Conservation (phyloP, 2,329 filamentous ascomycete species). For the Apiospora phragmitis region DNA sequence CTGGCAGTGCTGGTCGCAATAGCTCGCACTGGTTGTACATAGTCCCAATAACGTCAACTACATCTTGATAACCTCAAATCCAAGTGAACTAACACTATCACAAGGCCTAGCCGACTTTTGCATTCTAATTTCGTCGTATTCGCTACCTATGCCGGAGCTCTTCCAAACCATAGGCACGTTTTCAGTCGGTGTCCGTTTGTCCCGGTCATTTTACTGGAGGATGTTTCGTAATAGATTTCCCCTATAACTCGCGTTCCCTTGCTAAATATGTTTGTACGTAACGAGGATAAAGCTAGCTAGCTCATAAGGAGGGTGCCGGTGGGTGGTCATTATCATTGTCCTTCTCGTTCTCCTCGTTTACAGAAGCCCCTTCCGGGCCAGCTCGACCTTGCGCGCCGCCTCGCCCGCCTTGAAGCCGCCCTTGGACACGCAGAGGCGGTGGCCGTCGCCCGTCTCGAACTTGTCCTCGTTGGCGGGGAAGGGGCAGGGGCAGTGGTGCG, state of each 20-base stretch:
- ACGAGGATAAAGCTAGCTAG: background rate
- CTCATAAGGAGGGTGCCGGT: background rate
- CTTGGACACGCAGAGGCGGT: slow-evolving; percentile 71
- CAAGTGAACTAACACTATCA: background rate
- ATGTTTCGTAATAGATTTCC: too few species aligned
- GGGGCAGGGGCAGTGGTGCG: slow-evolving; percentile 93
- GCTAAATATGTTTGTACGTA: too few species aligned
- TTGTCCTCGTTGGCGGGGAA: slow-evolving; percentile 78
- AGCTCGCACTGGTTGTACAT: background rate
- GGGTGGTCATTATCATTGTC: background rate
- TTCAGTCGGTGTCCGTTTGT: background rate
- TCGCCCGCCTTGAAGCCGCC: slow-evolving; percentile 74
- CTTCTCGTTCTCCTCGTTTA: slow-evolving; percentile 34
- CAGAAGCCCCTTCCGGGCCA: slow-evolving; percentile 76
- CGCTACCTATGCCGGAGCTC: background rate
- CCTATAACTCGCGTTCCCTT: background rate
- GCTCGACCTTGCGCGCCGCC: slow-evolving; percentile 72
- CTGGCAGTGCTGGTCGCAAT: background rate
- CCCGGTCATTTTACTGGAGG: background rate
- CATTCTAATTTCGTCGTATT: background rate
- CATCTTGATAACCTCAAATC: background rate
- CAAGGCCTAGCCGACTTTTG: background rate
- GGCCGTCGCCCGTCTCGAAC: slow-evolving; percentile 71
- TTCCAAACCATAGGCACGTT: background rate
- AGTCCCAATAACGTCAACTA: background rate